Conservation (phyloP, 179 eudicot species). For the Silene noctiflora region DNA sequence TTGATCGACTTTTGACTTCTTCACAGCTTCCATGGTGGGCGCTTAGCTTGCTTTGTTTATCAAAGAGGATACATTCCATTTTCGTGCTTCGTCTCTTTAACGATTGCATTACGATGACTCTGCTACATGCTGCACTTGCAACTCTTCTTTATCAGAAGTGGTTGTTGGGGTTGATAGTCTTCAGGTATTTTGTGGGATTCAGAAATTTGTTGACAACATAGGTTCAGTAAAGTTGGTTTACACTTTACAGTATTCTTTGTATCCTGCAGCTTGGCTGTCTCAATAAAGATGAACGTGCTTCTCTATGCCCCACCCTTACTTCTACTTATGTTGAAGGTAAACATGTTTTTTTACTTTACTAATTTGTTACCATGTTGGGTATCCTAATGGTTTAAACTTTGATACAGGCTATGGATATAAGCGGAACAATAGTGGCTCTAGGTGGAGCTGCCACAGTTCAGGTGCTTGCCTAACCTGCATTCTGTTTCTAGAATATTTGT, state of each 20-base stretch:
- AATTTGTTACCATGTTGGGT: not conserved
- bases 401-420: slow-evolving; percentile 72
- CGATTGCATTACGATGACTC: slow-evolving; percentile 88
- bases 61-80: slow-evolving; percentile 90
- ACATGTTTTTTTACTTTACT: not conserved
- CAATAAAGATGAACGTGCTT: slow-evolving; percentile 96
- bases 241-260: slow-evolving; percentile 21
- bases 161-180: slow-evolving; percentile 73
- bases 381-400: slow-evolving; percentile 13
- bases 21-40: slow-evolving; percentile 99
- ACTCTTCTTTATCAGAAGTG: slow-evolving; percentile 68
- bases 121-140: slow-evolving; percentile 73
- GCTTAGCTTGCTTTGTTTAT: slow-evolving; percentile 73
- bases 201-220: not conserved
- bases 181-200: slow-evolving; percentile 50
- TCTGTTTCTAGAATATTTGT: not conserved
- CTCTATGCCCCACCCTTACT: slow-evolving; percentile 91
- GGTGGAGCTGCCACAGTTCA: slow-evolving; percentile 89
- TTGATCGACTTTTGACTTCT: slow-evolving; percentile 5
- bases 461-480: slow-evolving; percentile 44
- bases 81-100: slow-evolving; percentile 91
- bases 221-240: slow-evolving; percentile 20
- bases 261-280: slow-evolving; percentile 77
- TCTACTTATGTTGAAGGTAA: slow-evolving; percentile 82
- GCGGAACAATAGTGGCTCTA: slow-evolving; percentile 75